These are phyloP conservation scores for Naematelia aurantialba DNA, from an alignment of 768 basidiomycete species.

Conservation along the genomic window DNA sequence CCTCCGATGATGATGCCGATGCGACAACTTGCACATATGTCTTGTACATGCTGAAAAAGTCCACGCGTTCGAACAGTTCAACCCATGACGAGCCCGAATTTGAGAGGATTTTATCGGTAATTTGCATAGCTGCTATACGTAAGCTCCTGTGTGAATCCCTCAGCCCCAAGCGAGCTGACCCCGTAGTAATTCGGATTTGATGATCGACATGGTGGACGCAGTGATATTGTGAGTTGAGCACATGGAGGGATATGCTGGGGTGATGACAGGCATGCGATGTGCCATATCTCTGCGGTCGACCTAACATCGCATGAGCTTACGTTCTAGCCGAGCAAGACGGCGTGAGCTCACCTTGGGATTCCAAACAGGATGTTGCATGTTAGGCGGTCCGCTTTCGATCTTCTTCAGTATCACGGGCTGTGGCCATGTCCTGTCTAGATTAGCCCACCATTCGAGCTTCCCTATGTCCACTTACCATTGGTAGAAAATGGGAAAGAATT, in stretches of 20 bases:
- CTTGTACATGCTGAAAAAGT: constrained; percentile 94
- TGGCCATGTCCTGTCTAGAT: constrained; percentile 77
- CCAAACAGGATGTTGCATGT: constrained; percentile 79
- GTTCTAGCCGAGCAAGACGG: constrained; percentile 1
- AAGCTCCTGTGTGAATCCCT: neutral
- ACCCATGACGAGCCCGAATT: constrained; percentile 74
- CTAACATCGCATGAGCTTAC: constrained; percentile 11
- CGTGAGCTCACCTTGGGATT: constrained; percentile 75
- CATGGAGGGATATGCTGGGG: constrained; percentile 98
- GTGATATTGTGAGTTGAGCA: constrained; percentile 98
- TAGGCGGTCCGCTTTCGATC: constrained; percentile 89
- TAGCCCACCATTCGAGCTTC: constrained; percentile 15
- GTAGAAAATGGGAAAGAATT: constrained; percentile 98
- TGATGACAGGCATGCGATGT: constrained; percentile 99
- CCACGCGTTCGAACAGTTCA: constrained; percentile 89
- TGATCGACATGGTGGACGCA: constrained; percentile 88
- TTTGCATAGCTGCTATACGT: constrained; percentile 68
- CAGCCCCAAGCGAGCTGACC: constrained; percentile 54
- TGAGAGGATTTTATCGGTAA: constrained; percentile 86
- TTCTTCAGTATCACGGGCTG: constrained; percentile 95
- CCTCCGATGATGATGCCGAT: constrained; percentile 74
- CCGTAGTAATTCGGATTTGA: constrained; percentile 92
- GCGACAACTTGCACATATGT: constrained; percentile 96
- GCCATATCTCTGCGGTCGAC: constrained; percentile 51
- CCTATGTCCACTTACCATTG: constrained; percentile 66